A percentile compares a stretch with the other conserved stretches of the same genome.
phyloP scores from a whole-genome alignment of 441 rosid genomes.

The Euphorbia corollata region DNA sequence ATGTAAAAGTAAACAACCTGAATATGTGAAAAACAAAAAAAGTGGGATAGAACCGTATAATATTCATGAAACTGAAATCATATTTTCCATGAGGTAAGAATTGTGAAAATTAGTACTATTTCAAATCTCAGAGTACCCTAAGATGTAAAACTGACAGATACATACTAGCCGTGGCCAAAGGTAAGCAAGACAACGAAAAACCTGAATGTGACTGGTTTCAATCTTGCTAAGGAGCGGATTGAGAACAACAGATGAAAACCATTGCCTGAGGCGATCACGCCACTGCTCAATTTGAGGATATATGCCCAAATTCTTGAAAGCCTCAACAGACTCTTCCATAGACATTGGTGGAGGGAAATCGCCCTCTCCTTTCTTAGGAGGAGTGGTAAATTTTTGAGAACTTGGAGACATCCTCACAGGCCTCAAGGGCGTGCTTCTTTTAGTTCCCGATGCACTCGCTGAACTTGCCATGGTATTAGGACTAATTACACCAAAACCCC shows the following conservation, averaged over 20 bases:
- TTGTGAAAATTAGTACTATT: not conserved
- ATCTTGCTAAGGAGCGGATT: slow-evolving; percentile 69
- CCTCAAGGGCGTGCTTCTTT: slow-evolving; percentile 84
- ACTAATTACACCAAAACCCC: slow-evolving; percentile 57
- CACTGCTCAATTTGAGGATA: slow-evolving; percentile 90
- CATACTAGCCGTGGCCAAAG: not conserved
- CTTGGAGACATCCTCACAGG: slow-evolving; percentile 96
- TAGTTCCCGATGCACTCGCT: slow-evolving; percentile 64
- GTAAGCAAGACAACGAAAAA: slow-evolving; percentile 19
- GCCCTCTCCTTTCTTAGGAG: slow-evolving; percentile 95
- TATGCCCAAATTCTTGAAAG: slow-evolving; percentile 65
- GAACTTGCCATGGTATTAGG: slow-evolving; percentile 63
- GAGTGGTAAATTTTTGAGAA: slow-evolving; percentile 84
- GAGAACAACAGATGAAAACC: slow-evolving; percentile 81
- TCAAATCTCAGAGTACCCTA: not conserved
- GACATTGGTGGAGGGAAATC: slow-evolving; percentile 90
- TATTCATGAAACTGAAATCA: not conserved
- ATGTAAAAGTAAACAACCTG: not conserved
- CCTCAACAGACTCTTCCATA: slow-evolving; percentile 74
- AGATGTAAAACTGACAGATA: not conserved
- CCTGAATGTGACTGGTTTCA: slow-evolving; percentile 87
- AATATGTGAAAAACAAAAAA: not conserved
- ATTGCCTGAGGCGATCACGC: slow-evolving; percentile 89
- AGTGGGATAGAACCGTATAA: not conserved
- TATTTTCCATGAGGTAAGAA: not conserved